Base-by-base conservation (phyloP, 176 grass and related monocot species). In the Thinopyrum elongatum region DNA sequence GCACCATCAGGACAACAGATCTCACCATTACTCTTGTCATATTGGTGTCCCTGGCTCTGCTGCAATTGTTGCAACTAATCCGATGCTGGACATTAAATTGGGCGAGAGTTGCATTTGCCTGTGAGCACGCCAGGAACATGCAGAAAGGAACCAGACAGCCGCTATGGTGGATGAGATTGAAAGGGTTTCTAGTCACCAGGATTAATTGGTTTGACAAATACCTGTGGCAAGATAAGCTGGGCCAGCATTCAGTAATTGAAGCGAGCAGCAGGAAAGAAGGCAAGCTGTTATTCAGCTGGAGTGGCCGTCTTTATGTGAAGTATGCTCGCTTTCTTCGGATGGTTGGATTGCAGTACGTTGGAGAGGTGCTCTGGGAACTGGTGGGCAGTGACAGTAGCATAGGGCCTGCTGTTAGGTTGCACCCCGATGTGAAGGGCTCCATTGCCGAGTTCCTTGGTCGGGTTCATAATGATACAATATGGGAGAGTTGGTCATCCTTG, bases 161-260 rank as follows among this genome's bases (percentile, higher is more conserved):
- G 36, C 36, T 8, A 38, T 38, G 19, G 42, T 80, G 77, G 77
- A 64, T 80, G 77, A 63, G 58, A 11, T 44, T 80, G 58, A 63
- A 44, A 42, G 13, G 3, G 3, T 80, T 28, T 44, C 6, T 63
- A 19, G 23, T 21, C 10, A 80, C 35, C n/a, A 15, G 59, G 17
- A 80, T 14, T 44, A 64, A 64, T 64, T 80, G 77, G 77, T 64
- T 64, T 44, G 77, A 80, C 59, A 80, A 80, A n/a, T 64, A 64
- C 77, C 58, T 61, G 13, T 80, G 77, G 77, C 77, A 80, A 64
- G 10, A 34, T 19, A 64, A 64, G 59, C 3, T 80, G 4, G 14
- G 35, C 35, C 77, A 80, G 34, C 42, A 63, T 44, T 21, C 42
- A 44, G 10, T 44, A 8, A 3, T 44, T 44, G 42, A 12, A 44